These are phyloP conservation scores for Akanthomyces dipterigenus DNA, from an alignment of 2,329 filamentous ascomycete species.

Conservation along the genomic window DNA sequence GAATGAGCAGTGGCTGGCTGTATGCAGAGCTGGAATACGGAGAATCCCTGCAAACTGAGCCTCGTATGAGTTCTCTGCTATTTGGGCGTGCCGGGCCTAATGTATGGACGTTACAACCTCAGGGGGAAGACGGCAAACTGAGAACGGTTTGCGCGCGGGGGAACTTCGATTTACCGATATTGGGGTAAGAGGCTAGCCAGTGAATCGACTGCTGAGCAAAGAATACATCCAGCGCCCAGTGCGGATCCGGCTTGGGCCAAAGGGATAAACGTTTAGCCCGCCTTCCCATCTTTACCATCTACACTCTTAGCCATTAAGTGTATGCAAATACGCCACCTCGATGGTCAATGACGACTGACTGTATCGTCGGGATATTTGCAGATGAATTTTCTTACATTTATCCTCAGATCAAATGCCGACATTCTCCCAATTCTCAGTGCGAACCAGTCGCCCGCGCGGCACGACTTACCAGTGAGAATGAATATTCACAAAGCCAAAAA, in stretches of 20 bases:
- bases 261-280: background rate
- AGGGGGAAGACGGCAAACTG: background rate
- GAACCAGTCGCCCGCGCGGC: background rate
- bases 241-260: background rate
- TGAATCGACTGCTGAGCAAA: background rate
- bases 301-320: background rate
- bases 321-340: too few relatives aligned
- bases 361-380: background rate
- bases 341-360: background rate
- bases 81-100: background rate
- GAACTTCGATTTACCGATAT: background rate
- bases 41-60: too few relatives aligned
- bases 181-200: background rate
- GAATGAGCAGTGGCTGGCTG: too few relatives aligned
- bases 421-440: background rate
- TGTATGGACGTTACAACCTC: background rate
- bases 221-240: background rate
- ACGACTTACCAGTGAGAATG: background rate
- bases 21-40: too few relatives aligned
- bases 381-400: too few relatives aligned
- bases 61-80: background rate
- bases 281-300: background rate
- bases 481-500: background rate
- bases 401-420: too few relatives aligned
- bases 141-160: background rate